Evolutionary conservation across 805 yeast genomes (phyloP), one percentile per base, ranked within the genome.

Genomic region (Kazachstania kunashirensis): DNA sequence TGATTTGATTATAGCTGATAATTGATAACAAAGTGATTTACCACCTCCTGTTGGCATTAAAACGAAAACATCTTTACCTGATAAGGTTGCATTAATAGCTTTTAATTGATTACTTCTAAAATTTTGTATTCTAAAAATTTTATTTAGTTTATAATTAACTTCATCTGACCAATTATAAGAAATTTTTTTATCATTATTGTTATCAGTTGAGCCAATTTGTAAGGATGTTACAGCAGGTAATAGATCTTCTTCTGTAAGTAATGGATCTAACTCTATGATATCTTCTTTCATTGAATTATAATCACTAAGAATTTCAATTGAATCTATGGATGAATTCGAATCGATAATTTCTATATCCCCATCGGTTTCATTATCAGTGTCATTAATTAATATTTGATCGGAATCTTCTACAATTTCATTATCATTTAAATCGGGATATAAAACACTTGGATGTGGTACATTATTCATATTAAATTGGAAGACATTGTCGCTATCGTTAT

Each of bases 21-120:
- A 66, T 59, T 92, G 98, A 59, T 88, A 92, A 55, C 98, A 92
- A 21, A 92, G 62, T 0, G 97, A 88, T 55, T 92, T 92, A 34
- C 98, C 98, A 34, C 98, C 98, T 26, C 98, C 98, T 0, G 98
- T 92, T 0, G 98, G 98, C 95, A 92, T 89, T 48, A 92, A 66
- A 2, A 92, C 96, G 62, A 92, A 85, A 0, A 84, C 95, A 57
- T 92, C 98, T 30, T 71, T 69, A 1, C 96, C 95, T 5, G 71
- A 55, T 21, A 79, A 52, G 21, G 84, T 79, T 1, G 94, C 79
- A 49, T 79, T 76, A 5, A 92, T 73, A 0, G 96, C 97, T 37
- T 84, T 92, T 25, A 80, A 60, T 53, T 92, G 98, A 55, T 89
- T 83, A 5, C 77, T 71, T 39, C 98, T 68, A 57, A 92, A 92